Conservation (phyloP, 2,329 filamentous ascomycete genomes). For the Calonectria henricotiae region DNA sequence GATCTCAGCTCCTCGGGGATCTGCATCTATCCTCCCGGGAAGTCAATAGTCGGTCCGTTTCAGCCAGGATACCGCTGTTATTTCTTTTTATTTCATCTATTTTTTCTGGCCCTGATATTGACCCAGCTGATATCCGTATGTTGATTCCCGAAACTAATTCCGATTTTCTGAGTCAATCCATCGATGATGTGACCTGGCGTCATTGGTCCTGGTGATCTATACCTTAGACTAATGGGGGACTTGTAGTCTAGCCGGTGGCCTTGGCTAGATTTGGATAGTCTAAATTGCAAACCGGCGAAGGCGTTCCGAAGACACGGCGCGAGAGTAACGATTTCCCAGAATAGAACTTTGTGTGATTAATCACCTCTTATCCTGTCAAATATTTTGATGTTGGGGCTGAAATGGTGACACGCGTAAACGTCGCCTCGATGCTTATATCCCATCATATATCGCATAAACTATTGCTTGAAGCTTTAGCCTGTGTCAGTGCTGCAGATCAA, state of each 20-base stretch:
- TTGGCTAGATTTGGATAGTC: conserved; percentile 5
- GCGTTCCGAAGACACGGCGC: not conserved
- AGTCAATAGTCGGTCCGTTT: conserved; percentile 9
- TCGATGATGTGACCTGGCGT: conserved; percentile 11
- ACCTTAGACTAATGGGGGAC: conserved; percentile 9
- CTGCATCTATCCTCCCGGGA: not conserved
- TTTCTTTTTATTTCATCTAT: not conserved
- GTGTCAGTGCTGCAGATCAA: conserved; percentile 1
- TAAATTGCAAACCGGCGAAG: not conserved
- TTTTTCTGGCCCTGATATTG: not conserved
- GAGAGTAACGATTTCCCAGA: not conserved
- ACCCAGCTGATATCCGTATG: not conserved
- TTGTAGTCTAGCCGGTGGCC: not conserved
- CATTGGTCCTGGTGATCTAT: no score
- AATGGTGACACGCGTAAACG: not conserved
- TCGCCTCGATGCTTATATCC: not conserved
- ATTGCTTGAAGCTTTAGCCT: not conserved
- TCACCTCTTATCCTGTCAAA: not conserved
- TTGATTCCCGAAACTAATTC: not conserved
- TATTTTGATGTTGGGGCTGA: not conserved
- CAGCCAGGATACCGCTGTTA: not conserved
- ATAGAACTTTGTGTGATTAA: conserved; percentile 1
- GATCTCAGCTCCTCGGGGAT: conserved; percentile 20
- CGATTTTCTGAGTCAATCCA: not conserved
- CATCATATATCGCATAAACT: conserved; percentile 22